Percentiles rank a stretch among this genome's conserved stretches.
These are phyloP conservation scores for Pochonia chlamydosporia DNA, from an alignment of 2,329 filamentous ascomycete species.

Conservation along the genomic window DNA sequence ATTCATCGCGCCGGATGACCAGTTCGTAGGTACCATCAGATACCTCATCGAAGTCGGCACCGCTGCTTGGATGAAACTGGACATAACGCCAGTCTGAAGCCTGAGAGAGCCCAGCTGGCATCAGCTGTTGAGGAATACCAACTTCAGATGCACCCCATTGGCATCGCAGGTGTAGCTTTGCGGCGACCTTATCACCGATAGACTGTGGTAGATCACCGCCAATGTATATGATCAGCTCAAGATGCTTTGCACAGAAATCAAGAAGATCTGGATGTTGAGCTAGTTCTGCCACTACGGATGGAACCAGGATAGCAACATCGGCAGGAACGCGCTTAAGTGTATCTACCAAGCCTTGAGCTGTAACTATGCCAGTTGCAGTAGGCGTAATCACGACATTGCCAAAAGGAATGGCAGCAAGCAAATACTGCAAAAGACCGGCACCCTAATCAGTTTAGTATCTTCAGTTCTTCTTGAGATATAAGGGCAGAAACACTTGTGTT, in stretches of 20 bases:
- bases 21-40: neutral
- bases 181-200: constrained; percentile 3
- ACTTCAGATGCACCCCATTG: constrained; percentile 5
- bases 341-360: constrained; percentile 1
- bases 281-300: constrained; percentile 2
- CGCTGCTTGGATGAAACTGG: constrained; percentile 2
- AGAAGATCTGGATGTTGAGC: neutral
- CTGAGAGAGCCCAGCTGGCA: neutral
- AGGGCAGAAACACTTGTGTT: no score
- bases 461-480: no score
- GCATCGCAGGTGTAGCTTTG: constrained; percentile 2
- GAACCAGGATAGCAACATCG: constrained; percentile 1
- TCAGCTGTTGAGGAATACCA: neutral
- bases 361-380: neutral
- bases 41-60: constrained; percentile 1
- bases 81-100: neutral
- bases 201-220: constrained; percentile 4
- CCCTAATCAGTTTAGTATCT: no score
- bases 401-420: neutral
- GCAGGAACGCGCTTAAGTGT: neutral
- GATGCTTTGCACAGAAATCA: constrained; percentile 2
- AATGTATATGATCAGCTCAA: constrained; percentile 3
- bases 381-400: neutral
- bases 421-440: neutral
- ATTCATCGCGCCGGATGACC: neutral